A percentile compares a stretch with the other conserved stretches of the same genome.
phyloP scores from a whole-genome alignment of 768 basidiomycete species.

The Leccinellum rugosiceps region DNA sequence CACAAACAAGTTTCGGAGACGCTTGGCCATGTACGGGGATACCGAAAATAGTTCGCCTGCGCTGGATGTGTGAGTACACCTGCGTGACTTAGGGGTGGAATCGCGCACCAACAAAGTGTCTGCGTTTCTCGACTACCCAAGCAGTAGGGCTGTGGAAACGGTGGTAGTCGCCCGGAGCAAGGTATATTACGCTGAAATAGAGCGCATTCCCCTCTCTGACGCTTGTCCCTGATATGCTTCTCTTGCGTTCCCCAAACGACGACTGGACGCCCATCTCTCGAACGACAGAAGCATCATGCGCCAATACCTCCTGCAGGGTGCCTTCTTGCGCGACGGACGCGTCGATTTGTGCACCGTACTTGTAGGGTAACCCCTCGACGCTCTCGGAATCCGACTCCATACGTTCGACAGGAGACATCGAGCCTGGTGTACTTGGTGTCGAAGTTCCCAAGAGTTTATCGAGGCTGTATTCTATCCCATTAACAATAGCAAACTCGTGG shows the following conservation, averaged over 20 bases:
- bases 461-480: slow-evolving; percentile 95
- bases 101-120: slow-evolving; percentile 87
- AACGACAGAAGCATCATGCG: slow-evolving; percentile 70
- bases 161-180: slow-evolving; percentile 98
- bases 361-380: slow-evolving; percentile 38
- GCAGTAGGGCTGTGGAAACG: slow-evolving; percentile 94
- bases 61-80: neutral
- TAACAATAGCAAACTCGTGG: slow-evolving; percentile 91
- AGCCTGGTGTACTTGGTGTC: slow-evolving; percentile 39
- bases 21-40: slow-evolving; percentile 91
- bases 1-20: slow-evolving; percentile 89
- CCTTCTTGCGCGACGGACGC: slow-evolving; percentile 66
- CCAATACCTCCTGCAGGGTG: slow-evolving; percentile 52
- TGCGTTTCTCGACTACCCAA: slow-evolving; percentile 95
- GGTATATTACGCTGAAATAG: slow-evolving; percentile 93
- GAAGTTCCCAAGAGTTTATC: slow-evolving; percentile 75
- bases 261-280: slow-evolving; percentile 62
- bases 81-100: neutral
- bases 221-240: slow-evolving; percentile 42
- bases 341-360: slow-evolving; percentile 68
- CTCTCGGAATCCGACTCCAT: slow-evolving; percentile 19
- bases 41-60: slow-evolving; percentile 93
- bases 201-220: slow-evolving; percentile 77
- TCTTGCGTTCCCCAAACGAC: slow-evolving; percentile 29
- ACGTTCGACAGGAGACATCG: slow-evolving; percentile 28